Base-by-base conservation (phyloP, 2,329 filamentous ascomycete genomes). In the Calonectria ilicicola region DNA sequence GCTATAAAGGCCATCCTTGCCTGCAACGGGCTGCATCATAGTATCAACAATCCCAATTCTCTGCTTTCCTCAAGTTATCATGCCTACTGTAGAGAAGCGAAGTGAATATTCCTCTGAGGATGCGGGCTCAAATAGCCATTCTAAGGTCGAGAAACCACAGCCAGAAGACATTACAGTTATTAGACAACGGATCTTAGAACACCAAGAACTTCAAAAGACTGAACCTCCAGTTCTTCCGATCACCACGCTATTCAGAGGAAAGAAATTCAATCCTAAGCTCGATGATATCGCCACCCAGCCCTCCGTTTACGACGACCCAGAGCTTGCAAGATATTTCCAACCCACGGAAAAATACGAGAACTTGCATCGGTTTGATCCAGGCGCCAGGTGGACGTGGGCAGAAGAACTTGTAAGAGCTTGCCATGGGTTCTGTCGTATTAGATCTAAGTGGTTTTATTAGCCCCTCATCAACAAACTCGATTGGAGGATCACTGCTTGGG, bases 301-400 rank as follows among this genome's bases (percentile, higher is more conserved):
- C 6, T 87, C 86, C 3, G 86, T 88, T 7, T 88, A 82, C 62
- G 86, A 88, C 47, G 83, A 87, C 62, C 83, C 84, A 0, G 83
- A 85, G 5, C 78, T 83, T 2, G 84, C 82, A 12, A 82, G 83
- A 32, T 86, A 87, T 73, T 81, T 77, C 62, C 73, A 79, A 44
- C 80, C 79, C 1, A 74, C 73, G 3, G 75, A 78, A n/a, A 77
- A 80, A 38, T 82, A 84, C 83, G 84, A 86, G 62, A 86, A 86
- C 32, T 58, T 80, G 1, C 86, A 89, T 76, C 84, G 86, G 0
- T 90, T 89, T 71, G 87, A 89, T 67, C 86, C 86, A 0, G 75
- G 83, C 0, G 83, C 84, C 0, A 77, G 85, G 49, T 87, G 85
- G 85, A 84, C 84, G 0, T 86, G 83, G 83, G 74, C 76, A 9